Base-by-base conservation (phyloP, 768 basidiomycete genomes). In the Suillus occidentalis region DNA sequence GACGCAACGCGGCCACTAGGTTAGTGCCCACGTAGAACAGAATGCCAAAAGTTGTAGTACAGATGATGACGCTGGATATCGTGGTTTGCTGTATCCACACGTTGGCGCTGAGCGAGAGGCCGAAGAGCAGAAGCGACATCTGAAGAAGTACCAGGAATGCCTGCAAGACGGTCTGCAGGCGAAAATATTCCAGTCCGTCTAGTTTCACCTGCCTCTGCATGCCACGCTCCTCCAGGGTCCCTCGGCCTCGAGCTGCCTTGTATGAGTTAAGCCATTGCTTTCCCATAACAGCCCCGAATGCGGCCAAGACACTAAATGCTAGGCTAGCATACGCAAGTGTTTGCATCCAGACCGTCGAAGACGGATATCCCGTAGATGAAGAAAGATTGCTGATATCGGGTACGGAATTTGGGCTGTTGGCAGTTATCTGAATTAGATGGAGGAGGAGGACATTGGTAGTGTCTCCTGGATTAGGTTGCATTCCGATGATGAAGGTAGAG, bases 241-340 rank as follows among this genome's bases (percentile, higher is more conserved):
- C 66, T 18, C 42, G 7, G n/a, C 36, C 22, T 71, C 68, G n/a
- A 40, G n/a, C 37, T 43, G 42, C 8, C 31, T 47, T n/a, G 8
- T 47, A 61, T 0, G 42, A n/a, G 10, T 34, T 36, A 0, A 61
- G 60, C 45, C 60, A 61, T 20, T 61, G 60, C 18, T 61, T 61
- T 14, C 60, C 60, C 18, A 61, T 10, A 8, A 61, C 40, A 22
- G 67, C 68, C 1, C 67, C 68, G 6, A 65, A 45, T 2, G 67
- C 67, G 22, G 67, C 67, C 39, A 68, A 49, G 16, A 68, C 25
- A 4, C 67, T 68, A 1, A 49, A 52, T 7, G 67, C 8, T 4
- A 68, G 62, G 37, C 67, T 68, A 4, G 63, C 50, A 39, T 68
- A 68, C 13, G 61, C 20, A 13, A 68, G 68, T 7, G 47, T 37